Base-by-base conservation (phyloP, 495 filamentous ascomycete species). In the Cenococcum geophilum region DNA sequence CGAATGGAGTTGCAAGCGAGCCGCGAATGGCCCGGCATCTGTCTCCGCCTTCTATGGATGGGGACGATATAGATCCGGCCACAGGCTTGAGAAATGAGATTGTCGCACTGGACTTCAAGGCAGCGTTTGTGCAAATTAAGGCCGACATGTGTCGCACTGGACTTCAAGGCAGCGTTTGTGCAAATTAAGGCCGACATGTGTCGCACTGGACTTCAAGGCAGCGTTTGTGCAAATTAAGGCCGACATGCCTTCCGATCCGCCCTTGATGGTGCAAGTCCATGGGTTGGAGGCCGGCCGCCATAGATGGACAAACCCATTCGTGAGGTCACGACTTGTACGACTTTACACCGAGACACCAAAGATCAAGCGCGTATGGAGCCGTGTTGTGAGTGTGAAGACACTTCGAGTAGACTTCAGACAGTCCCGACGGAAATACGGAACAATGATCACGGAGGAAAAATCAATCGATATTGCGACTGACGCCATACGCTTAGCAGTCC, bases 111-210 rank as follows among this genome's bases (percentile, higher is more conserved):
- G 93, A 97, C 70, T 75, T 92, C 57, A 92, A 86, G 68, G 85
- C 82, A 1, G 80, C 82, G 11, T 78, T 96, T 36, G 73, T 97
- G 40, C 92, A 97, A 67, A 71, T 99, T 65, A 97, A 99, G 72
- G 88, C 88, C 0, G 84, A 79, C 37, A 84, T 97, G 80, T n/a
- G n/a, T n/a, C n/a, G n/a, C n/a, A n/a, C n/a, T 93, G 45, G 93
- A 97, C 70, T 75, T 92, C 57, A 92, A 86, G 68, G 85, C 82
- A 1, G 80, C 82, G 11, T 78, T 96, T 36, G 73, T 97, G 40
- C 92, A 97, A 67, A 71, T 99, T 65, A 97, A 99, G 72, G 88
- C 88, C 0, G 84, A 79, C 37, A 84, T 97, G 80, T n/a, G n/a
- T n/a, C n/a, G n/a, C n/a, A n/a, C n/a, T 93, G 45, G 93, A 97